Evolutionary conservation across 345 rosid species (phyloP).

Genomic region (Eucalyptus grandis): DNA sequence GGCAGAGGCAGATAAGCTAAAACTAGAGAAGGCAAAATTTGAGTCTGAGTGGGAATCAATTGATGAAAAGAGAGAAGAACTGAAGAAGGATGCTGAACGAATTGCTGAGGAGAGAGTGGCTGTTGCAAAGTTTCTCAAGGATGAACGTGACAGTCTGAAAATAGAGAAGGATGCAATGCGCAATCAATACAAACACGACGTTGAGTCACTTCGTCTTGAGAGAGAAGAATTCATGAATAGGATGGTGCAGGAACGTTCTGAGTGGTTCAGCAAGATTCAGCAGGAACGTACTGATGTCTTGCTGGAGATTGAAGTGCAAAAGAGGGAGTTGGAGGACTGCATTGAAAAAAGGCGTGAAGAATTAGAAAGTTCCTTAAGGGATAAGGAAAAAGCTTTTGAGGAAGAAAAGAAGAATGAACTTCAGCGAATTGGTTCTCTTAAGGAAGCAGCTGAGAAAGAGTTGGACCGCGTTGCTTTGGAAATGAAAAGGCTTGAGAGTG

Average conservation of each 20-base stretch:
- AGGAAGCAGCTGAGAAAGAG: constrained; percentile 60
- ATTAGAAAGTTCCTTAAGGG: constrained; percentile 55
- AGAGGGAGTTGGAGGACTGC: constrained; percentile 70
- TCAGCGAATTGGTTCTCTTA: constrained; percentile 42
- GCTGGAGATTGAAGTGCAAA: constrained; percentile 75
- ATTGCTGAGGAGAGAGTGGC: constrained; percentile 53
- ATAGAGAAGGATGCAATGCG: constrained; percentile 60
- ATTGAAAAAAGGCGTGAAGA: constrained; percentile 74
- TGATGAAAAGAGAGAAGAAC: constrained; percentile 83
- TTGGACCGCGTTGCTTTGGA: constrained; percentile 57
- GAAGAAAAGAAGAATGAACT: constrained; percentile 65
- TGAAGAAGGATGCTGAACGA: constrained; percentile 43
- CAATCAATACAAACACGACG: constrained; percentile 47
- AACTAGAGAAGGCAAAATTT: constrained; percentile 72
- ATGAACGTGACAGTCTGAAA: constrained; percentile 66
- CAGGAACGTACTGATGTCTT: constrained; percentile 73
- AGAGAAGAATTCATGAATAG: constrained; percentile 80
- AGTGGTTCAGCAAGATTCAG: constrained; percentile 79
- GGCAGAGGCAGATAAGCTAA: constrained; percentile 71
- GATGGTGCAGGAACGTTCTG: constrained; percentile 69
- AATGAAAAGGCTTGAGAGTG: constrained; percentile 69
- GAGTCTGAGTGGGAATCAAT: constrained; percentile 93
- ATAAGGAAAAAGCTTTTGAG: constrained; percentile 72
- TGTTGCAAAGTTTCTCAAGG: constrained; percentile 58
- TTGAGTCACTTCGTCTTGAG: constrained; percentile 59